These are phyloP conservation scores for Carpinus fangiana DNA, from an alignment of 306 rosid species.

Conservation along the genomic window DNA sequence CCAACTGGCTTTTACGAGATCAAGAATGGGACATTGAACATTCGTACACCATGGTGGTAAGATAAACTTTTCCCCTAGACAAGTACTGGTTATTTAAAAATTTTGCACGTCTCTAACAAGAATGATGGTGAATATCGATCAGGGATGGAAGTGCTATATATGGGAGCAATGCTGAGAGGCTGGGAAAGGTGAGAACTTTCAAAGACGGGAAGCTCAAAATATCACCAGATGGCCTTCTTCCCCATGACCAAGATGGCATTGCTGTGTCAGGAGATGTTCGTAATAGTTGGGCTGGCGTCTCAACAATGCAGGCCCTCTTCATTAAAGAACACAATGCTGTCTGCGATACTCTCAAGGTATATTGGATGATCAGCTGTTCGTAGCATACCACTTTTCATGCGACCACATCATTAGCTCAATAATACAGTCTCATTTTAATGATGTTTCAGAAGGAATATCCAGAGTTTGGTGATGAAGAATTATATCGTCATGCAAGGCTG, in stretches of 20 bases:
- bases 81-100: too few relatives aligned
- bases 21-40: constrained; percentile 37
- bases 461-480: constrained; percentile 41
- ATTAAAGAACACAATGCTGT: constrained; percentile 55
- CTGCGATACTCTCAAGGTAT: constrained; percentile 60
- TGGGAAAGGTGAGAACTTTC: constrained; percentile 40
- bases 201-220: constrained; percentile 62
- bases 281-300: constrained; percentile 68
- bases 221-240: constrained; percentile 42
- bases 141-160: constrained; percentile 68
- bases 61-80: neutral
- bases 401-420: neutral
- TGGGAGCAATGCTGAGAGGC: constrained; percentile 47
- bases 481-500: constrained; percentile 58
- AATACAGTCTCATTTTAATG: neutral
- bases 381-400: neutral
- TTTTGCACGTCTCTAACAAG: neutral
- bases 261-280: constrained; percentile 55
- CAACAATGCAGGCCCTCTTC: constrained; percentile 58
- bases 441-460: constrained; percentile 34
- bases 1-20: constrained; percentile 44
- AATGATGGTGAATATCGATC: neutral
- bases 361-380: neutral
- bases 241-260: constrained; percentile 45
- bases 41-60: constrained; percentile 69